These are phyloP conservation scores for Viola odorata DNA, from an alignment of 345 rosid species.

Conservation along the genomic window DNA sequence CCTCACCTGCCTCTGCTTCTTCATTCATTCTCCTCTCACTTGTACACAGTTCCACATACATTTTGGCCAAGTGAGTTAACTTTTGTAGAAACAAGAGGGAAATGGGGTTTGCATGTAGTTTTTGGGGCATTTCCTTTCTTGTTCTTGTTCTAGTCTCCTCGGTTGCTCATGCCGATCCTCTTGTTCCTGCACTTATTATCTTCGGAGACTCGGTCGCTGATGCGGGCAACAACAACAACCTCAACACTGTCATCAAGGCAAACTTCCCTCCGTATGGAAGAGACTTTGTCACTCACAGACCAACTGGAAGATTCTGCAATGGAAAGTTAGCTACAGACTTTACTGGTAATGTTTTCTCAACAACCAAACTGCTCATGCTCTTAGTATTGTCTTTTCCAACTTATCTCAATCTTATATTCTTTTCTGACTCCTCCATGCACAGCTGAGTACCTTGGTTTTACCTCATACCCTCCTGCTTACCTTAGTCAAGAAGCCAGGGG, in stretches of 20 bases:
- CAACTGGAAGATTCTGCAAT: slow-evolving; percentile 91
- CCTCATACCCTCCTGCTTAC: slow-evolving; percentile 73
- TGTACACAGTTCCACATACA: background rate
- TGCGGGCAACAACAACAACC: slow-evolving; percentile 82
- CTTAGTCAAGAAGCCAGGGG: slow-evolving; percentile 63
- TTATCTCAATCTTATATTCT: background rate
- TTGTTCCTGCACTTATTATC: slow-evolving; percentile 72
- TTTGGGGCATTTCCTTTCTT: slow-evolving; percentile 12
- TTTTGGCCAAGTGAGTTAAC: background rate
- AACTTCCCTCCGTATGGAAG: slow-evolving; percentile 94
- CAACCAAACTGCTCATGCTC: background rate
- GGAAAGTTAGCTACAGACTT: slow-evolving; percentile 83
- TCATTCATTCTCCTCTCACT: slow-evolving; percentile 14
- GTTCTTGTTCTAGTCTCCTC: slow-evolving; percentile 25
- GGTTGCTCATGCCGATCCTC: slow-evolving; percentile 43
- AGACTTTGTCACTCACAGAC: slow-evolving; percentile 58
- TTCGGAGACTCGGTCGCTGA: slow-evolving; percentile 92
- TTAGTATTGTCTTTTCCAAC: background rate
- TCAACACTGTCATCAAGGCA: slow-evolving; percentile 54
- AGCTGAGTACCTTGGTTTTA: slow-evolving; percentile 86
- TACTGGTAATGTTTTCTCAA: slow-evolving; percentile 38
- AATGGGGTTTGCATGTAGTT: slow-evolving; percentile 23
- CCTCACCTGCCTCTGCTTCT: slow-evolving; percentile 18
- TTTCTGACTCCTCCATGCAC: slow-evolving; percentile 18
- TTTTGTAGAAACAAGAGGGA: background rate